These are phyloP conservation scores for Volvariella volvacea DNA, from an alignment of 1,284 basidiomycete species.

Conservation along the genomic window DNA sequence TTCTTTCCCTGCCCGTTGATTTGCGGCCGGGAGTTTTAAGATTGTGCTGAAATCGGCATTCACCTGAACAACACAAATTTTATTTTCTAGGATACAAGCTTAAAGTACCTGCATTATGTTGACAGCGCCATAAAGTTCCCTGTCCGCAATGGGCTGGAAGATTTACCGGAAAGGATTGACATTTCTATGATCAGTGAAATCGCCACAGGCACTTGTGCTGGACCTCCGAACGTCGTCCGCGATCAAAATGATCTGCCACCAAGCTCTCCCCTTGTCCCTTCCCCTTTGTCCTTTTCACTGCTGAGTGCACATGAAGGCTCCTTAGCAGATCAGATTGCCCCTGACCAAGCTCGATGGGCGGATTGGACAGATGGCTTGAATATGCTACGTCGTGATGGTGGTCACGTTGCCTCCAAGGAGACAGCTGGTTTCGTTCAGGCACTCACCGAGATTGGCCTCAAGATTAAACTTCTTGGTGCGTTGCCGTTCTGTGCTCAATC, in stretches of 20 bases:
- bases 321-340: slow-evolving; percentile 82
- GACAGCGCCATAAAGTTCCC: slow-evolving; percentile 74
- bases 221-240: slow-evolving; percentile 55
- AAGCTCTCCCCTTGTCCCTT: slow-evolving; percentile 45
- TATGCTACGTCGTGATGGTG: slow-evolving; percentile 75
- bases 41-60: background rate
- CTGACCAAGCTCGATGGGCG: slow-evolving; percentile 80
- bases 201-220: slow-evolving; percentile 69
- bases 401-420: slow-evolving; percentile 78
- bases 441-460: slow-evolving; percentile 89
- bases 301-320: slow-evolving; percentile 68
- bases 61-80: background rate
- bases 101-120: slow-evolving; percentile 78
- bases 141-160: slow-evolving; percentile 77
- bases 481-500: slow-evolving; percentile 11
- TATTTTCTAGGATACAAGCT: slow-evolving; percentile 57
- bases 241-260: slow-evolving; percentile 54
- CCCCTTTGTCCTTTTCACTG: slow-evolving; percentile 77
- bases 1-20: slow-evolving; percentile 5
- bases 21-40: background rate
- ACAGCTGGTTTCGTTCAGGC: slow-evolving; percentile 81
- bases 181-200: slow-evolving; percentile 74
- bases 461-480: slow-evolving; percentile 86
- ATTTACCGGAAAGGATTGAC: slow-evolving; percentile 82
- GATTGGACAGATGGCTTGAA: slow-evolving; percentile 97